Evolutionary conservation across 306 rosid genomes (phyloP), one percentile per base, ranked within the genome.

Genomic region (Abrus pulchellus): DNA sequence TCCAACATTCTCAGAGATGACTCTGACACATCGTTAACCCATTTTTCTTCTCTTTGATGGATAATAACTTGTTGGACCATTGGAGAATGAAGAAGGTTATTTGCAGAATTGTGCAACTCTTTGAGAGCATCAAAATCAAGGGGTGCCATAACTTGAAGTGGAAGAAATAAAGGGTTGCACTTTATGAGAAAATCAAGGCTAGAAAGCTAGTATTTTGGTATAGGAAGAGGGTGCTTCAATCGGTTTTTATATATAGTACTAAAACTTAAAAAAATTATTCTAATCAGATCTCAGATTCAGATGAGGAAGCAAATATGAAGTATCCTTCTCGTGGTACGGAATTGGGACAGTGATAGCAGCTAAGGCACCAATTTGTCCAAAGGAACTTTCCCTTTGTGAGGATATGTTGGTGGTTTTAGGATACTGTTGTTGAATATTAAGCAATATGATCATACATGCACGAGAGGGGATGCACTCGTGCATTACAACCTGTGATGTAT

Each of bases 1-100:
- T 89, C 93, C 65, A 89, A 72, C 89, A 89, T 88, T 40, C 86
- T 74, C 10, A 91, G 52, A n/a, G 89, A 89, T 9, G 90, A 86
- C 52, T 91, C 92, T 0, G 89, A 89, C 6, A 87, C 87, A 6
- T 86, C 86, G 12, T 76, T 61, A 7, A 91, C 86, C 90, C 89
- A 81, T 79, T 89, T 89, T 27, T 89, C 90, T 57, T 87, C 89
- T 40, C 75, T 68, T 41, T 72, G 49, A 5, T 74, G 76, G 13
- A 73, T 52, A 2, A 89, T 76, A 44, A 86, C 81, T 73, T 85
- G 87, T 71, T 79, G 90, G 11, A 86, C 83, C n/a, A 67, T 28
- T 5, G 90, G 87, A 5, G 86, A 87, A 73, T 89, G 92, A 48
- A 89, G 90, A 4, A 86, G 88, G 14, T 80, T 87, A 27, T 88